Conservation (phyloP, 106 monocot genomes). For the Dactylorhiza incarnata region DNA sequence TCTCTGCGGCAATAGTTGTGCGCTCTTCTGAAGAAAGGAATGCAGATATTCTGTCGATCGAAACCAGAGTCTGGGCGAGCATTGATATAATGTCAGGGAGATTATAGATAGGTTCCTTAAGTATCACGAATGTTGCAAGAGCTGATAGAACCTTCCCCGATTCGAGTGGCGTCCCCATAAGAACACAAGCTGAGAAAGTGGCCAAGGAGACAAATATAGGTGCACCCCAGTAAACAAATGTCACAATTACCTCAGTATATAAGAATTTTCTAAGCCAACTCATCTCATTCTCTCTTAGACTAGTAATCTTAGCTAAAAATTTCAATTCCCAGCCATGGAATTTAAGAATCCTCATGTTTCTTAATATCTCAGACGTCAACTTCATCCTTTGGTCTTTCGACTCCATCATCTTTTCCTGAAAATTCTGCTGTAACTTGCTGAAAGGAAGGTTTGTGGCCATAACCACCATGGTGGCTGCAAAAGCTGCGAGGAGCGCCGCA, state of each 20-base stretch:
- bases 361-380: slow-evolving; percentile 69
- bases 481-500: slow-evolving; percentile 63
- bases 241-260: slow-evolving; percentile 47
- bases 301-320: slow-evolving; percentile 63
- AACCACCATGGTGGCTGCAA: slow-evolving; percentile 52
- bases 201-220: slow-evolving; percentile 79
- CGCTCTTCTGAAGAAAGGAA: slow-evolving; percentile 71
- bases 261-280: slow-evolving; percentile 68
- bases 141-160: slow-evolving; percentile 86
- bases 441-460: slow-evolving; percentile 71
- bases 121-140: slow-evolving; percentile 76
- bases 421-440: slow-evolving; percentile 59
- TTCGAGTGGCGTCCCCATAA: slow-evolving; percentile 75
- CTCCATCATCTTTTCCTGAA: slow-evolving; percentile 76
- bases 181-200: slow-evolving; percentile 73
- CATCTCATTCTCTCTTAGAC: slow-evolving; percentile 57
- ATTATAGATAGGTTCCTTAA: slow-evolving; percentile 74
- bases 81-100: slow-evolving; percentile 68
- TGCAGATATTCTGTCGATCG: slow-evolving; percentile 68
- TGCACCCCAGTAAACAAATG: slow-evolving; percentile 62
- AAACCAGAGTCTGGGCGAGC: slow-evolving; percentile 78
- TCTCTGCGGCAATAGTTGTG: slow-evolving; percentile 41
- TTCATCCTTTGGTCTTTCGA: slow-evolving; percentile 88
- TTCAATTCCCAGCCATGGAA: slow-evolving; percentile 98
- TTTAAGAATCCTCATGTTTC: slow-evolving; percentile 94